A percentile compares a stretch with the other conserved stretches of the same genome.
Evolutionary conservation across 1,284 basidiomycete genomes (phyloP).

Genomic region (Thelephora terrestris): DNA sequence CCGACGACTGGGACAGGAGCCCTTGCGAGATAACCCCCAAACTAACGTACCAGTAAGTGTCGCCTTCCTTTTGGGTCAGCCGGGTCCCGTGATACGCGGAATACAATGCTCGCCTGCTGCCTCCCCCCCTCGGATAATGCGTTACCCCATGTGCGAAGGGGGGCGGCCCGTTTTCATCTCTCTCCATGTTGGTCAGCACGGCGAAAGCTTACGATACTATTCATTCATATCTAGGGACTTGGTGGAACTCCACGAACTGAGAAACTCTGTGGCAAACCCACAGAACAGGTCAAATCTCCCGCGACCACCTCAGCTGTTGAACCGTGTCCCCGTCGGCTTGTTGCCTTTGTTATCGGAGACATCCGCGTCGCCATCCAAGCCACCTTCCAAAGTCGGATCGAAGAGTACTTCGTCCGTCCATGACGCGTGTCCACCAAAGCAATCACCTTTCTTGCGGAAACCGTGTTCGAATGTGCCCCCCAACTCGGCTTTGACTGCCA

Average conservation of each 20-base stretch:
- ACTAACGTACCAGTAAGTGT: slow-evolving; percentile 27
- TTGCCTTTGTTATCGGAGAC: neutral
- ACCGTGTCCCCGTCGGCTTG: neutral
- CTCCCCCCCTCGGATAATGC: too few relatives aligned
- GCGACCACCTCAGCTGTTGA: neutral
- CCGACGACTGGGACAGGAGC: slow-evolving; percentile 61
- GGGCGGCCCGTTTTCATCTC: too few relatives aligned
- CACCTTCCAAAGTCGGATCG: neutral
- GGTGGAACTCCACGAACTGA: neutral
- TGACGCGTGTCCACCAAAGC: neutral
- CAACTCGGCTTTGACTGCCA: too few relatives aligned
- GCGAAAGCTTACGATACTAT: neutral
- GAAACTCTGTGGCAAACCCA: neutral
- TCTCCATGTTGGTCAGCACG: too few relatives aligned
- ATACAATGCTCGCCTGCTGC: too few relatives aligned
- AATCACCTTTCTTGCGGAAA: too few relatives aligned
- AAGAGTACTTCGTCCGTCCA: neutral
- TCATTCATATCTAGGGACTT: neutral
- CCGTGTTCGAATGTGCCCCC: too few relatives aligned
- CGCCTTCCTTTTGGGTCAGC: neutral
- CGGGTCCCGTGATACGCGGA: too few relatives aligned
- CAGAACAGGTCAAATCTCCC: neutral
- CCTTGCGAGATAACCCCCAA: slow-evolving; percentile 26
- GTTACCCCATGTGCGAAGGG: too few relatives aligned
- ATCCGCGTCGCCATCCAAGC: neutral